Conservation (phyloP, 2,329 filamentous ascomycete genomes). For the Dactylellina cionopaga region DNA sequence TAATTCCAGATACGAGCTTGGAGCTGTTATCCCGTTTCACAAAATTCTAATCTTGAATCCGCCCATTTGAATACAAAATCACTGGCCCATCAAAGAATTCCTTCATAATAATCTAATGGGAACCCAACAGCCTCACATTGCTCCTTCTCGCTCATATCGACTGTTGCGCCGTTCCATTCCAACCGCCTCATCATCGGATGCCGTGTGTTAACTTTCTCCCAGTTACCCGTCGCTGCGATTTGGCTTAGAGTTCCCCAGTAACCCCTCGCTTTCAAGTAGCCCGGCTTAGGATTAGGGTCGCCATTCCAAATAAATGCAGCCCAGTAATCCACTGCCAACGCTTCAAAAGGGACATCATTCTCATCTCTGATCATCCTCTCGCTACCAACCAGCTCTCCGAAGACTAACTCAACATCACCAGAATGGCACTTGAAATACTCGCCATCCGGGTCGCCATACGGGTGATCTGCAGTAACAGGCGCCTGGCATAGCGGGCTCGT, state of each 20-base stretch:
- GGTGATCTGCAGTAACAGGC: conserved; percentile 56
- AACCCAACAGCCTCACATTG: conserved; percentile 37
- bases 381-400: conserved; percentile 59
- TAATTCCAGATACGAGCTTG: too few species aligned
- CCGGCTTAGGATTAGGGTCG: conserved; percentile 58
- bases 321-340: conserved; percentile 60
- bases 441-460: conserved; percentile 59
- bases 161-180: conserved; percentile 33
- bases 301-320: conserved; percentile 59
- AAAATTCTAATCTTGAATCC: too few species aligned
- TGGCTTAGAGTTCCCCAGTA: conserved; percentile 58
- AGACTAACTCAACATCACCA: conserved; percentile 61
- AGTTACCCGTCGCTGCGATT: conserved; percentile 57
- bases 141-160: neutral
- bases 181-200: conserved; percentile 15
- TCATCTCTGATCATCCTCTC: conserved; percentile 60
- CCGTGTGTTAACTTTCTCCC: conserved; percentile 54
- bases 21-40: too few species aligned
- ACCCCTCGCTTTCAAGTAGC: conserved; percentile 58
- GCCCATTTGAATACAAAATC: too few species aligned
- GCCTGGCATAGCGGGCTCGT: conserved; percentile 59
- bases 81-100: too few species aligned
- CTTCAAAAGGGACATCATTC: conserved; percentile 59
- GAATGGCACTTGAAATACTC: conserved; percentile 63
- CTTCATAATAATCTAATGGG: conserved; percentile 30